These are phyloP conservation scores for Chondrostereum purpureum DNA, from an alignment of 1,284 basidiomycete genomes.

Conservation along the genomic window DNA sequence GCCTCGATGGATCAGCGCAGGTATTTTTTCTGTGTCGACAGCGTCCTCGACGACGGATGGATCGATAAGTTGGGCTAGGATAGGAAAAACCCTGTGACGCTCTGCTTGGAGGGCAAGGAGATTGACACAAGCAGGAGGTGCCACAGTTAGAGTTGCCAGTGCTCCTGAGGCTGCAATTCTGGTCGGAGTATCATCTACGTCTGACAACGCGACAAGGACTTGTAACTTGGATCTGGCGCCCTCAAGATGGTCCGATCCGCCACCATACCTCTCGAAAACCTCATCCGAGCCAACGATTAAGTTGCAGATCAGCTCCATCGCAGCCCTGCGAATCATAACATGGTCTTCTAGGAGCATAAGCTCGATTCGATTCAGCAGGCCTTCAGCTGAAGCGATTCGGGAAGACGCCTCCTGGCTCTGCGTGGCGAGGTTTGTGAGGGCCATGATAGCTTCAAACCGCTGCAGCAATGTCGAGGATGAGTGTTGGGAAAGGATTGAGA, in stretches of 20 bases:
- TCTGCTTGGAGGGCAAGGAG: constrained; percentile 62
- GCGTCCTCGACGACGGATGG: constrained; percentile 34
- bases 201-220: constrained; percentile 77
- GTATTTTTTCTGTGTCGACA: constrained; percentile 31
- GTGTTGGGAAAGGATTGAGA: constrained; percentile 67
- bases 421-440: constrained; percentile 92
- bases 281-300: constrained; percentile 72
- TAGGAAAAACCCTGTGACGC: constrained; percentile 49
- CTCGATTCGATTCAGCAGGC: constrained; percentile 67
- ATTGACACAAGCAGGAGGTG: constrained; percentile 50
- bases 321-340: constrained; percentile 75
- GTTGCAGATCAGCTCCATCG: constrained; percentile 93
- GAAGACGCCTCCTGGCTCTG: constrained; percentile 58
- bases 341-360: constrained; percentile 84
- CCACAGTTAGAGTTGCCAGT: constrained; percentile 71
- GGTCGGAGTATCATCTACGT: constrained; percentile 78
- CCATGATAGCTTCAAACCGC: constrained; percentile 90
- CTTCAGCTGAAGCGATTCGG: constrained; percentile 55
- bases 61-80: constrained; percentile 61
- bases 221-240: constrained; percentile 64
- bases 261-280: constrained; percentile 68
- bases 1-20: constrained; percentile 70
- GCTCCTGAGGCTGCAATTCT: constrained; percentile 82
- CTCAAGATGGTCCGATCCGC: constrained; percentile 26
- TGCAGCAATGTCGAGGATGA: constrained; percentile 70